Conservation (phyloP, 1,284 basidiomycete species). For the Schizophyllum commune region DNA sequence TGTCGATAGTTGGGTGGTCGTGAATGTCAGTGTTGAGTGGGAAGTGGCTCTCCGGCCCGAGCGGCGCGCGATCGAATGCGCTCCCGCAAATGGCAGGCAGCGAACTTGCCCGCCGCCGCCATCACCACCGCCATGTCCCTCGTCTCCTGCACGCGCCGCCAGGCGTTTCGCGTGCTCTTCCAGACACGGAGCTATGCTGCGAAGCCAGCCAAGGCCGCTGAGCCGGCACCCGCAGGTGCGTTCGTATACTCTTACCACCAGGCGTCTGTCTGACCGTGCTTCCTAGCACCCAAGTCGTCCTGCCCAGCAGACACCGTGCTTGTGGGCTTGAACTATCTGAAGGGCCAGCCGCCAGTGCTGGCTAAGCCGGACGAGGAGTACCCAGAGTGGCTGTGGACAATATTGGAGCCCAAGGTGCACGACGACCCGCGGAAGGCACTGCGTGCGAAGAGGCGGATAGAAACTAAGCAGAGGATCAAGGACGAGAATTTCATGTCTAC, state of each 20-base stretch:
- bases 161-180: neutral
- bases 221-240: neutral
- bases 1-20: no score
- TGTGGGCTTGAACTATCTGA: slow-evolving; percentile 74
- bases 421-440: slow-evolving; percentile 62
- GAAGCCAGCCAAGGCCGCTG: neutral
- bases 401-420: slow-evolving; percentile 52
- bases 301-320: slow-evolving; percentile 68
- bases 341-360: slow-evolving; percentile 75
- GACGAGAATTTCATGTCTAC: slow-evolving; percentile 75
- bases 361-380: slow-evolving; percentile 82
- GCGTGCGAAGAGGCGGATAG: slow-evolving; percentile 49
- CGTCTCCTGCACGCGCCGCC: neutral
- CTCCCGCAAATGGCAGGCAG: neutral
- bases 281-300: slow-evolving; percentile 35
- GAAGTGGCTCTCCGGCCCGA: neutral
- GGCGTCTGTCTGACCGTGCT: neutral
- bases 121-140: neutral
- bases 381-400: slow-evolving; percentile 84
- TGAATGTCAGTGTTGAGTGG: neutral
- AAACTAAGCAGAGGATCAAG: slow-evolving; percentile 59
- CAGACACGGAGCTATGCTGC: neutral
- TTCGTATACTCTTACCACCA: neutral
- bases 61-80: neutral
- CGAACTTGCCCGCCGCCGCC: neutral